Evolutionary conservation across 345 rosid species (phyloP).

Genomic region (Brassica carinata): DNA sequence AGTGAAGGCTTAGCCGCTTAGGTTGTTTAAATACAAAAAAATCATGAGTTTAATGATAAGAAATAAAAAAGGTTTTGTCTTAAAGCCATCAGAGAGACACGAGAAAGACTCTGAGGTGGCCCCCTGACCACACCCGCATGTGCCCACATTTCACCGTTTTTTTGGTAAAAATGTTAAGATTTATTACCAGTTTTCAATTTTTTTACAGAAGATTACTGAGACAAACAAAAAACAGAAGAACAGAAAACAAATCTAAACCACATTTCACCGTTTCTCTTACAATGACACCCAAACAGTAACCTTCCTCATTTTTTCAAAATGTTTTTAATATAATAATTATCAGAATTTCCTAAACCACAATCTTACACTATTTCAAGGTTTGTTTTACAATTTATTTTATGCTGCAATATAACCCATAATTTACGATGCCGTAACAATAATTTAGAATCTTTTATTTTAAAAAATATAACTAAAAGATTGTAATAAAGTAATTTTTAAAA

Average conservation of each 20-base stretch:
- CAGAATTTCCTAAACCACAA: background rate
- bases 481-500: background rate
- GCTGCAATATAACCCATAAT: background rate
- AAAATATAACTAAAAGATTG: background rate
- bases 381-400: background rate
- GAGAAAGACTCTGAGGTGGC: conserved; percentile 45
- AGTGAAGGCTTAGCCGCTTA: conserved; percentile 20
- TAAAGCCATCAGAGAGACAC: conserved; percentile 41
- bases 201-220: too few species aligned
- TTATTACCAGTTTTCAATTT: too few species aligned
- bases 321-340: background rate
- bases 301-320: conserved; percentile 1
- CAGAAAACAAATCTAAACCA: too few species aligned
- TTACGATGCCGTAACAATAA: background rate
- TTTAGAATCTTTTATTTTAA: background rate
- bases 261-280: conserved; percentile 41
- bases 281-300: conserved; percentile 40
- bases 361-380: background rate
- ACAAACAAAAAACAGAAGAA: too few species aligned
- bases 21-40: conserved; percentile 19
- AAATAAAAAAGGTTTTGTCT: conserved; percentile 36
- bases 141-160: conserved; percentile 43
- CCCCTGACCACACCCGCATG: conserved; percentile 45
- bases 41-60: conserved; percentile 31
- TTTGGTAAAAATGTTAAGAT: too few species aligned